Base-by-base conservation (phyloP, 2,329 filamentous ascomycete genomes). In the Zopfia rhizophila region DNA sequence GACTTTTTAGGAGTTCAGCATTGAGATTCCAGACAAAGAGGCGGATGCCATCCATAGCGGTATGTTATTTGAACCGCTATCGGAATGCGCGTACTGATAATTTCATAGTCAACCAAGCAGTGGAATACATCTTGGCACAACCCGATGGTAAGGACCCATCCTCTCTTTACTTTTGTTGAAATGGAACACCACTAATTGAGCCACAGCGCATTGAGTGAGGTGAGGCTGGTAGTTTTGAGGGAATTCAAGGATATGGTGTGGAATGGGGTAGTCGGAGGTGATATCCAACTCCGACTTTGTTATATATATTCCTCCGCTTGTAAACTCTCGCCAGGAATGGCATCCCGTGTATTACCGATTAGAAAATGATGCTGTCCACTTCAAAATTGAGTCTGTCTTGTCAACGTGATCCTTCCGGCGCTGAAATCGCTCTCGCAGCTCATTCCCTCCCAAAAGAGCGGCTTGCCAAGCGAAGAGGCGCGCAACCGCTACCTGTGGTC, bases 21-120 rank as follows among this genome's bases (percentile, higher is more conserved):
- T 97, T 74, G 92, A 97, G 84, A 97, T 97, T 68, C 92, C 92
- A 63, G 92, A 97, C 80, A 96, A 96, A 85, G 91, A 96, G 72
- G 92, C 92, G 61, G 92, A 97, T 75, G 82, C 83, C 59, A 96
- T 97, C 75, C 91, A 94, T 84, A 96, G 91, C 69, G 87, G 91
- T 96, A 88, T 63, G 90, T 78, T 16, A 16, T 13, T 25, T 37
- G 23, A 36, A 16, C 18, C 22, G 4, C 10, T 32, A 33, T 24
- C 19, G 21, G 48, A 22, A 22, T 5, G 11, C 17, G 21, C 10
- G 19, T 33, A 37, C 73, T 77, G 56, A 77, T 60, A 33, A 47
- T 45, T 32, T 47, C 45, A 50, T 67, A 96, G 92, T 97, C 66
- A 89, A 94, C 77, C 89, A 96, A 82, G 92, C 92, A 63, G 90